These are phyloP conservation scores for Blumeria graminis DNA, from an alignment of 2,329 filamentous ascomycete species.

Conservation along the genomic window DNA sequence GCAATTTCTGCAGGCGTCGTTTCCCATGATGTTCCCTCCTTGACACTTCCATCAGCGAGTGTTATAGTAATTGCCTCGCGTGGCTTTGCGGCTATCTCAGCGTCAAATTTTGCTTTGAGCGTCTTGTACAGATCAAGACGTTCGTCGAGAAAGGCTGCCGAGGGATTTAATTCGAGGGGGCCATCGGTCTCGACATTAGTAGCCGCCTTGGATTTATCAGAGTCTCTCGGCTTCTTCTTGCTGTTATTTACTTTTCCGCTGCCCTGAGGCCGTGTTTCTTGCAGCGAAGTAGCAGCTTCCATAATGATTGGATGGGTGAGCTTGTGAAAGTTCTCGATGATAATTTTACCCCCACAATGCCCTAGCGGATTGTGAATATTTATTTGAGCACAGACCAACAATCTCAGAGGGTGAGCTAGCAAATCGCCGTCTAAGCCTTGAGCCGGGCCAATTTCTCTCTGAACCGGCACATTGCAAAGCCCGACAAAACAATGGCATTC, in stretches of 20 bases:
- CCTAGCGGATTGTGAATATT: too few species aligned
- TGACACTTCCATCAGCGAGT: slow-evolving; percentile 45
- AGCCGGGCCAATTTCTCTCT: too few species aligned
- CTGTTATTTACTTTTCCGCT: too few species aligned
- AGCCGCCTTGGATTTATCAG: slow-evolving; percentile 19
- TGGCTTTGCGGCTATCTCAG: slow-evolving; percentile 45
- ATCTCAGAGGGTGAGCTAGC: too few species aligned
- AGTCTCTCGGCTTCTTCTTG: slow-evolving; percentile 12
- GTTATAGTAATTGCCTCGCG: slow-evolving; percentile 52
- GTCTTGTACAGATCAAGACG: slow-evolving; percentile 73
- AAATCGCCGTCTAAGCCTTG: too few species aligned
- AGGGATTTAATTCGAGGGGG: slow-evolving; percentile 21
- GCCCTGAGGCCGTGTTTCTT: too few species aligned
- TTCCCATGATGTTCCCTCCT: slow-evolving; percentile 65
- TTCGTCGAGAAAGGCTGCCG: slow-evolving; percentile 58
- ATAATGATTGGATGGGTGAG: too few species aligned
- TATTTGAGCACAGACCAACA: too few species aligned
- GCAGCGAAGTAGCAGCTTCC: too few species aligned
- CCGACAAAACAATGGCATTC: slow-evolving; percentile 16
- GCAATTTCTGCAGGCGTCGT: slow-evolving; percentile 65
- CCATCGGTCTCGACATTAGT: neutral
- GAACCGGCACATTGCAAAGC: too few species aligned
- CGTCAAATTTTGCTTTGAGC: slow-evolving; percentile 63
- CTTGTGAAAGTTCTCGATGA: too few species aligned
- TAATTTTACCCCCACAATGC: too few species aligned